phyloP scores from a whole-genome alignment of 176 grass and related monocot species.

The Alloteropsis semialata region DNA sequence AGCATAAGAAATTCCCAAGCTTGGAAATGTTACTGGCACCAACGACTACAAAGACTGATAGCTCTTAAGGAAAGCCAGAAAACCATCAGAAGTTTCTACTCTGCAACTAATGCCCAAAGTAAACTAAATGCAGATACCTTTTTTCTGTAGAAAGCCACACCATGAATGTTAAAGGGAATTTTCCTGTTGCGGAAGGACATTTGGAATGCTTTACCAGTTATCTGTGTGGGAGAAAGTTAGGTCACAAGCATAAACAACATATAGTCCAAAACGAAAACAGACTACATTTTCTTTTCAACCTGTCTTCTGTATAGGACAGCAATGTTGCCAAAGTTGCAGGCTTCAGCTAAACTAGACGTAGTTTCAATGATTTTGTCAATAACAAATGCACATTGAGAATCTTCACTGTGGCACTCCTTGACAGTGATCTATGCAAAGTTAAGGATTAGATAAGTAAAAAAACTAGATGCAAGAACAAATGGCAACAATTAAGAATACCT shows the following conservation, averaged over 20 bases:
- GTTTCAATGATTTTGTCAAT: slow-evolving; percentile 95
- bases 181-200: slow-evolving; percentile 84
- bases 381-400: slow-evolving; percentile 93
- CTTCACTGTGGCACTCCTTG: slow-evolving; percentile 89
- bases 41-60: slow-evolving; percentile 20
- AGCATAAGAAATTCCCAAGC: slow-evolving; percentile 1
- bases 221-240: slow-evolving; percentile 43
- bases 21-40: slow-evolving; percentile 14
- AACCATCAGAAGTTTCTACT: slow-evolving; percentile 23
- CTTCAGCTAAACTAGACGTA: slow-evolving; percentile 49
- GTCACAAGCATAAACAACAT: slow-evolving; percentile 25
- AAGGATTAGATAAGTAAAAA: slow-evolving; percentile 32
- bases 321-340: slow-evolving; percentile 60
- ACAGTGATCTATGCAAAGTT: slow-evolving; percentile 66
- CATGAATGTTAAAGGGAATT: slow-evolving; percentile 97
- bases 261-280: slow-evolving; percentile 9
- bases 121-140: slow-evolving; percentile 56
- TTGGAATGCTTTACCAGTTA: slow-evolving; percentile 98
- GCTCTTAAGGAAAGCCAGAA: not conserved
- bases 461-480: slow-evolving; percentile 7
- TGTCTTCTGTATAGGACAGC: slow-evolving; percentile 89
- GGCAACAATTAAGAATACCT: slow-evolving; percentile 44
- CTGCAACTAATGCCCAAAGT: not conserved
- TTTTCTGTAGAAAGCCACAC: slow-evolving; percentile 96
- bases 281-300: slow-evolving; percentile 44